Percentiles rank a stretch among this genome's conserved stretches.
These are phyloP conservation scores for Fusarium paranaense DNA, from an alignment of 2,329 filamentous ascomycete genomes.

Conservation along the genomic window DNA sequence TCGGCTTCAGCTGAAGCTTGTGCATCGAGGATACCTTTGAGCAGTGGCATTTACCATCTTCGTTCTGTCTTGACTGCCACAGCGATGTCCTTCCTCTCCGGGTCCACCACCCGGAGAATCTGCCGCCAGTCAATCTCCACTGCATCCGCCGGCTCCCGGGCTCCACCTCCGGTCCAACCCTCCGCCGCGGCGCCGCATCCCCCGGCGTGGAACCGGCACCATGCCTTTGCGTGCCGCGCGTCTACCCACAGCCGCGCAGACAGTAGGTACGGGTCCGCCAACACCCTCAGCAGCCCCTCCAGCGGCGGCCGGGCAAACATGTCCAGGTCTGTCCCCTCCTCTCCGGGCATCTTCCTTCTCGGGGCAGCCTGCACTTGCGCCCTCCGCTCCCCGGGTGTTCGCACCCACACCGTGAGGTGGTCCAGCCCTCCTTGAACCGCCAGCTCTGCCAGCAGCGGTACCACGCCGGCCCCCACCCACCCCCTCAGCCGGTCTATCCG, in stretches of 20 bases:
- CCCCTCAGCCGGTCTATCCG: constrained; percentile 47
- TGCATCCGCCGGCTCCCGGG: constrained; percentile 7
- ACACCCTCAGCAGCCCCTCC: constrained; percentile 52
- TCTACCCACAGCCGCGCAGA: constrained; percentile 53
- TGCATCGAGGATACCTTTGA: not conserved
- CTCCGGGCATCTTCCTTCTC: not conserved
- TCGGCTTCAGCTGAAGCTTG: not conserved
- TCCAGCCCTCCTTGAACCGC: constrained; percentile 47
- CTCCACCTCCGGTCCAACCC: constrained; percentile 8
- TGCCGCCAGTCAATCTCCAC: constrained; percentile 48
- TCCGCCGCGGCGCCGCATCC: constrained; percentile 25
- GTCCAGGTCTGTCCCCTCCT: constrained; percentile 11
- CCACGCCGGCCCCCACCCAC: constrained; percentile 46
- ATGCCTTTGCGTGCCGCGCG: constrained; percentile 50
- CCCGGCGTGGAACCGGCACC: constrained; percentile 56
- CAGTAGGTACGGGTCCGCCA: constrained; percentile 60
- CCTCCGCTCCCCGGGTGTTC: constrained; percentile 21
- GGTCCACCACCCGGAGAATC: constrained; percentile 47
- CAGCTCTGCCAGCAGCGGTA: constrained; percentile 48
- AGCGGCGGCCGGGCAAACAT: constrained; percentile 47
- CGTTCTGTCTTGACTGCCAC: constrained; percentile 29
- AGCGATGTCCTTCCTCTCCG: constrained; percentile 43
- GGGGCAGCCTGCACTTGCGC: constrained; percentile 1
- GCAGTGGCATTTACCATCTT: constrained; percentile 19
- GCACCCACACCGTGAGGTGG: constrained; percentile 40